phyloP scores from a whole-genome alignment of 2,329 filamentous ascomycete genomes.

The Diaporthe caulivora region DNA sequence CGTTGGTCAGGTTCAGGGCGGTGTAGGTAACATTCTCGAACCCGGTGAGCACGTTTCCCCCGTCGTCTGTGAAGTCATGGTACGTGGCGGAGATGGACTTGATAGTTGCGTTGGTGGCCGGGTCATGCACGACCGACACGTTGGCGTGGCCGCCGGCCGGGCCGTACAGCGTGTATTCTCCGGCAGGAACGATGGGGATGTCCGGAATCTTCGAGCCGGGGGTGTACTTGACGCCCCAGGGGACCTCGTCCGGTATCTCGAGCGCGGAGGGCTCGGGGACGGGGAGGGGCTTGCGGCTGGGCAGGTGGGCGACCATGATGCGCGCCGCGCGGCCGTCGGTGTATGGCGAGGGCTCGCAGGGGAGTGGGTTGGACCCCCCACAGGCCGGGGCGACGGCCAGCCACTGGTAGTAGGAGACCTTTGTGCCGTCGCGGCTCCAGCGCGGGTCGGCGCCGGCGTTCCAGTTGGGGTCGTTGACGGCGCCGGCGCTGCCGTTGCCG shows the following conservation, averaged over 20 bases:
- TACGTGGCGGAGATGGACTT: slow-evolving; percentile 8
- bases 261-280: slow-evolving; percentile 41
- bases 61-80: slow-evolving; percentile 13
- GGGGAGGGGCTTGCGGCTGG: slow-evolving; percentile 46
- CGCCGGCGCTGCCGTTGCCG: slow-evolving; percentile 50
- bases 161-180: slow-evolving; percentile 19
- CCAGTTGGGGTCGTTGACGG: slow-evolving; percentile 59
- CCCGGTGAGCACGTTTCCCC: slow-evolving; percentile 11
- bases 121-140: slow-evolving; percentile 2
- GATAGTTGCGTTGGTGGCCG: slow-evolving; percentile 10
- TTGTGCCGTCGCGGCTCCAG: slow-evolving; percentile 56
- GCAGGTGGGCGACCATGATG: slow-evolving; percentile 56
- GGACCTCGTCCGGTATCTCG: slow-evolving; percentile 46
- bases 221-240: slow-evolving; percentile 46
- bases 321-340: slow-evolving; percentile 53
- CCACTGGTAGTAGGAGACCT: slow-evolving; percentile 57
- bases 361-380: slow-evolving; percentile 56
- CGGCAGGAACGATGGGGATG: neutral
- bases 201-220: neutral
- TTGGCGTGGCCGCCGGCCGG: slow-evolving; percentile 6
- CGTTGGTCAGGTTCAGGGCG: slow-evolving; percentile 17
- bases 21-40: slow-evolving; percentile 16
- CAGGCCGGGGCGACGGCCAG: slow-evolving; percentile 55
- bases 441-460: slow-evolving; percentile 60
- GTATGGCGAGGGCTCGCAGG: slow-evolving; percentile 54